phyloP scores from a whole-genome alignment of 139 green algal genomes.

The Pleodorina starrii region DNA sequence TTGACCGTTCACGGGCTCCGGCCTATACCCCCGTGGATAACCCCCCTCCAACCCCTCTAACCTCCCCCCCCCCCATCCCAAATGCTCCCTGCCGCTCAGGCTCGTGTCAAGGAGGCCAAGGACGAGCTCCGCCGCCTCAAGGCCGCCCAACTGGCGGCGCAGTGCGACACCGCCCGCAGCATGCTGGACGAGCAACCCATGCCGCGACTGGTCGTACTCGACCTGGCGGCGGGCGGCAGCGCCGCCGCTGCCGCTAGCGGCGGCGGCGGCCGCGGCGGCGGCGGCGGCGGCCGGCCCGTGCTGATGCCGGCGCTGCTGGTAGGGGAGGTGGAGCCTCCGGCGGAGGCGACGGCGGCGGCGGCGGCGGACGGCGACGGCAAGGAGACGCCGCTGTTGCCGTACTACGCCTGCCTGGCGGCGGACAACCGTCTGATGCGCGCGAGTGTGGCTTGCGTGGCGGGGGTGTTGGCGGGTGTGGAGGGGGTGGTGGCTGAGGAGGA shows the following conservation, averaged over 20 bases:
- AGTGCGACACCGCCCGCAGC: neutral
- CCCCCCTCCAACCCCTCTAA: no score
- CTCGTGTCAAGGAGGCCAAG: slow-evolving; percentile 45
- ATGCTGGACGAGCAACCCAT: neutral
- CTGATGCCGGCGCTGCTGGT: slow-evolving; percentile 73
- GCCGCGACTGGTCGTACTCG: slow-evolving; percentile 64
- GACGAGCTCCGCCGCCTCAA: slow-evolving; percentile 21
- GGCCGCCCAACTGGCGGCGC: neutral
- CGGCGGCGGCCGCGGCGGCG: slow-evolving; percentile 3
- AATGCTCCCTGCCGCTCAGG: no score
- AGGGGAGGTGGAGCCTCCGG: neutral
- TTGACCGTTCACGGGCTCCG: no score
- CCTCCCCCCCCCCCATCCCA: neutral
- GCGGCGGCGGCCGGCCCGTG: slow-evolving; percentile 51
- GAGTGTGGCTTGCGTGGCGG: slow-evolving; percentile 48
- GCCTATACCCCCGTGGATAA: no score
- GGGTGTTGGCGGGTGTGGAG: slow-evolving; percentile 29
- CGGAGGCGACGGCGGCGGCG: slow-evolving; percentile 25
- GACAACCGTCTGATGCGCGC: slow-evolving; percentile 81
- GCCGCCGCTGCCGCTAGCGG: neutral
- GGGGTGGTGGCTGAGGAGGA: slow-evolving; percentile 17
- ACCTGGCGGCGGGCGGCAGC: slow-evolving; percentile 57
- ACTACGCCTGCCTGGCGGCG: slow-evolving; percentile 72
- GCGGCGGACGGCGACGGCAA: neutral
- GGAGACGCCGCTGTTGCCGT: neutral